phyloP scores from a whole-genome alignment of 2,329 filamentous ascomycete genomes.

The Fusarium setosum region DNA sequence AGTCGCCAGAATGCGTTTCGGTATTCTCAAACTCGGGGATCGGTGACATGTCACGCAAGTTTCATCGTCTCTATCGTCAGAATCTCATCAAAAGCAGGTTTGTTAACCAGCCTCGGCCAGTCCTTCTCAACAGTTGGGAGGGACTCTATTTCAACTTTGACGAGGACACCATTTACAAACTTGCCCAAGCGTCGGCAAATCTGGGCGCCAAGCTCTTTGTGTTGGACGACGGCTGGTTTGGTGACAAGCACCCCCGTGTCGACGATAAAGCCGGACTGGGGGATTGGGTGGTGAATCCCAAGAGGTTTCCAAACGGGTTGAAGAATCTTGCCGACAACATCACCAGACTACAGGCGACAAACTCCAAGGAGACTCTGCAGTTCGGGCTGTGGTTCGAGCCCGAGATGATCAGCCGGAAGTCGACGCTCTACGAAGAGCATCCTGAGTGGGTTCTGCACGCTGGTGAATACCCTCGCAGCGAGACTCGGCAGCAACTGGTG shows the following conservation, averaged over 20 bases:
- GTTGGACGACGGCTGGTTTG: conserved; percentile 76
- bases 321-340: conserved; percentile 62
- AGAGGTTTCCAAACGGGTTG: conserved; percentile 69
- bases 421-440: conserved; percentile 68
- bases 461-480: conserved; percentile 65
- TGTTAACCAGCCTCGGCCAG: conserved; percentile 62
- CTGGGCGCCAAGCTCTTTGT: conserved; percentile 73
- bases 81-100: conserved; percentile 70
- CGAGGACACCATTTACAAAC: conserved; percentile 62
- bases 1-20: conserved; percentile 71
- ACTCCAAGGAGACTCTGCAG: conserved; percentile 58
- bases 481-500: conserved; percentile 69
- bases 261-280: conserved; percentile 69
- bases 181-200: conserved; percentile 67
- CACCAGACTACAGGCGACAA: conserved; percentile 59
- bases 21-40: conserved; percentile 70
- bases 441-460: conserved; percentile 73
- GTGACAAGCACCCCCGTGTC: conserved; percentile 66
- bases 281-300: conserved; percentile 71
- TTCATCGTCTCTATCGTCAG: conserved; percentile 70
- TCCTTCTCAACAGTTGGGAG: conserved; percentile 75
- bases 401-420: conserved; percentile 75
- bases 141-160: conserved; percentile 70
- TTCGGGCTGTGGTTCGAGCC: conserved; percentile 77
- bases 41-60: conserved; percentile 70